A percentile compares a stretch with the other conserved stretches of the same genome.
Conservation (phyloP, 768 basidiomycete genomes). For the Russula foetens region DNA sequence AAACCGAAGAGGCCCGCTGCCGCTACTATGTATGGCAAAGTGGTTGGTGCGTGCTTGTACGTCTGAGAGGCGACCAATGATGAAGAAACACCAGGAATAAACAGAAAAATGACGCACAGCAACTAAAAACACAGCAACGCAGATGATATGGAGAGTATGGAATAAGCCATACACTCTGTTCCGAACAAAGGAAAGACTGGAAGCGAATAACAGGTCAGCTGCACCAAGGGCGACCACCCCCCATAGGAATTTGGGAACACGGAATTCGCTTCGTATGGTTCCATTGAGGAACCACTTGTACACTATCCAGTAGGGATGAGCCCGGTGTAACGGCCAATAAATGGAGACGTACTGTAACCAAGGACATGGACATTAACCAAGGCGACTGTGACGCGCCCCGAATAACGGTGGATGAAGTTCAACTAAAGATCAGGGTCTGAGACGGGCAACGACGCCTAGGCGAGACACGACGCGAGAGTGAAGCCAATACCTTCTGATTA, state of each 20-base stretch:
- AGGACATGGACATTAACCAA: conserved; percentile 36
- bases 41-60: conserved; percentile 15
- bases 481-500: conserved; percentile 37
- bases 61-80: conserved; percentile 13
- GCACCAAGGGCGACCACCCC: conserved; percentile 31
- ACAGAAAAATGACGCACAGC: conserved; percentile 19
- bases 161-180: conserved; percentile 38
- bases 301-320: background rate
- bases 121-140: conserved; percentile 34
- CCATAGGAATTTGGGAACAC: conserved; percentile 5
- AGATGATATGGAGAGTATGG: conserved; percentile 33
- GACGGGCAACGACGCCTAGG: background rate
- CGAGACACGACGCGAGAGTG: background rate
- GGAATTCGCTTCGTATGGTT: background rate
- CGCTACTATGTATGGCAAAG: conserved; percentile 36
- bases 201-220: conserved; percentile 31
- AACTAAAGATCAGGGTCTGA: conserved; percentile 28
- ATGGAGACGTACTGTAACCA: conserved; percentile 30
- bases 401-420: conserved; percentile 50
- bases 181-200: conserved; percentile 36
- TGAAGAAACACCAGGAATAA: background rate
- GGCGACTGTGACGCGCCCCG: conserved; percentile 36
- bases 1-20: conserved; percentile 34
- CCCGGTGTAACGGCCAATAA: background rate
- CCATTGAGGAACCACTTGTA: conserved; percentile 5